Base-by-base conservation (phyloP, 2,329 filamentous ascomycete genomes). In the Chrysosporium queenslandicum region DNA sequence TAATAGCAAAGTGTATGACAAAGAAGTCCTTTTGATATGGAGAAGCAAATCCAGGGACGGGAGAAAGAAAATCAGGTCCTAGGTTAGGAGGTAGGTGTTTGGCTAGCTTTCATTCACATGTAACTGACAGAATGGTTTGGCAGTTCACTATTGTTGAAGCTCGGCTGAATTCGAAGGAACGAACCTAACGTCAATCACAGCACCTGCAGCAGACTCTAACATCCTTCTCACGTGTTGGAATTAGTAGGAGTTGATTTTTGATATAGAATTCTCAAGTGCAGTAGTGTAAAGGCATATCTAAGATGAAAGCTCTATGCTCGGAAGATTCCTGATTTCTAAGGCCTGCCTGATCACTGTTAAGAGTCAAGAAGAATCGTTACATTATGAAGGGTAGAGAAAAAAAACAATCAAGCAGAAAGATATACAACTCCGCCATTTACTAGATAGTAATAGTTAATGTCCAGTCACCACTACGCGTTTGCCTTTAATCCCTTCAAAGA, bases 401-500 rank as follows among this genome's bases (percentile, higher is more conserved):
- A n/a, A 30, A 30, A 20, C 40, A 43, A 27, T n/a, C 20, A 25
- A 45, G 46, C 16, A 37, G 49, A 36, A 43, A 51, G 20, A 51
- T 42, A 51, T 37, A 46, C 49, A 52, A 37, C 49, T 52, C 40
- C 40, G 20, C 32, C 23, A 45, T 25, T 37, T n/a, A 39, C 30
- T 11, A 37, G 34, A n/a, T 52, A 32, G 32, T 40, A 32, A 30
- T 41, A 52, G 14, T 34, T 20, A 53, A 53, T 21, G 16, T 36
- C 41, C 27, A 30, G 27, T 32, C 16, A 46, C 14, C 57, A 70
- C 61, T 67, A 64, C 50, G 67, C 56, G 47, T 67, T 66, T 72
- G 91, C 92, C 74, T 90, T 95, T 57, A 98, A 74, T 1, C 92
- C 92, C 74, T 97, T 98, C 64, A 98, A 76, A 46, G 88, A 94